Evolutionary conservation across 2,329 filamentous ascomycete species (phyloP).

Genomic region (Talaromyces sp.): DNA sequence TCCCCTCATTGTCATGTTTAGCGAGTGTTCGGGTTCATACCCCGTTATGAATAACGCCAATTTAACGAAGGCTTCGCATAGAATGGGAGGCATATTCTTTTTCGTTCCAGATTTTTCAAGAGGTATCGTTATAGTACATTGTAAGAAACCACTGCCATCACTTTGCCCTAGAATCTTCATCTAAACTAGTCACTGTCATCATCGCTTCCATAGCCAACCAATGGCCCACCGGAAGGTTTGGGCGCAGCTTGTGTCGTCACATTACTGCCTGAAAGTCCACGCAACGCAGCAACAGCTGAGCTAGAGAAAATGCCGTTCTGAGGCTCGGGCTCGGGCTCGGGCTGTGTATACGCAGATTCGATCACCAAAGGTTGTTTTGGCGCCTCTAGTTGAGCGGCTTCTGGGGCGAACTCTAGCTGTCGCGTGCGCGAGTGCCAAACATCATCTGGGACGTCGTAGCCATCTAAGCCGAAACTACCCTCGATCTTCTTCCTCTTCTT

Average conservation of each 20-base stretch:
- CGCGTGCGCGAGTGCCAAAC: slow-evolving; percentile 86
- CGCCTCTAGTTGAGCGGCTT: slow-evolving; percentile 61
- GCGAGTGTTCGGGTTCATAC: slow-evolving; percentile 22
- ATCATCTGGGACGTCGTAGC: slow-evolving; percentile 91
- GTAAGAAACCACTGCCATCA: slow-evolving; percentile 8
- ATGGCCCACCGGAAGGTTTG: slow-evolving; percentile 59
- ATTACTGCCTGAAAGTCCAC: slow-evolving; percentile 52
- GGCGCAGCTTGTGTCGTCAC: slow-evolving; percentile 50
- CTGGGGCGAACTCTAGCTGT: slow-evolving; percentile 64
- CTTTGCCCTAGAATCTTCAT: slow-evolving; percentile 11
- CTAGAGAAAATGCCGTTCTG: slow-evolving; percentile 73
- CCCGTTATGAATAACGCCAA: slow-evolving; percentile 22
- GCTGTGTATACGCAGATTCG: slow-evolving; percentile 47
- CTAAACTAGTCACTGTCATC: slow-evolving; percentile 67
- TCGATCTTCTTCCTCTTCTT: slow-evolving; percentile 88
- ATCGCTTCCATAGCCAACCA: slow-evolving; percentile 90
- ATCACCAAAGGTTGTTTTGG: slow-evolving; percentile 50
- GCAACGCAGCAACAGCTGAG: slow-evolving; percentile 78
- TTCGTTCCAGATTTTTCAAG: slow-evolving; percentile 4
- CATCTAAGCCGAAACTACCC: slow-evolving; percentile 82
- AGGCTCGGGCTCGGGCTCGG: slow-evolving; percentile 25
- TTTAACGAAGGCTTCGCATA: slow-evolving; percentile 13
- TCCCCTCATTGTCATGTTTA: slow-evolving; percentile 19
- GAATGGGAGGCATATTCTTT: slow-evolving; percentile 11
- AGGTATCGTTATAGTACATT: slow-evolving; percentile 43